These are phyloP conservation scores for Ogataea neopini DNA, from an alignment of 805 yeast genomes.

Conservation along the genomic window DNA sequence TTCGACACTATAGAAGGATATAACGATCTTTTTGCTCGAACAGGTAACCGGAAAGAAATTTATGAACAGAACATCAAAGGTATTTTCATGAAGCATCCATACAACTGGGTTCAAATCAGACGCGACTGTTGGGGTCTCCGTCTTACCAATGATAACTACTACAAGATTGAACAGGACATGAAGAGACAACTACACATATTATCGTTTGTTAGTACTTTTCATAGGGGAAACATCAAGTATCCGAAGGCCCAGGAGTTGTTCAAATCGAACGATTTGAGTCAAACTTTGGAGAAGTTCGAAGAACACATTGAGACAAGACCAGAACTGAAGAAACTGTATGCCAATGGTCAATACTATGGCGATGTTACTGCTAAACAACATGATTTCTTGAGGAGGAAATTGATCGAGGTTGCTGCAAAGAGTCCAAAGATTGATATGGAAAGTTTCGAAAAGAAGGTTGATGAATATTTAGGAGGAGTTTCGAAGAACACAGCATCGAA, in stretches of 20 bases:
- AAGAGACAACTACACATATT: constrained; percentile 13
- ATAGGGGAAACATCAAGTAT: constrained; percentile 16
- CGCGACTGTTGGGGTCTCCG: constrained; percentile 27
- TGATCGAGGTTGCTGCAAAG: constrained; percentile 21
- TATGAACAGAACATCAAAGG: constrained; percentile 16
- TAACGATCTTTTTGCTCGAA: constrained; percentile 26
- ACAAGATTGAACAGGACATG: constrained; percentile 21
- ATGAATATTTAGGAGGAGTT: constrained; percentile 17
- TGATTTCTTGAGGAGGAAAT: constrained; percentile 17
- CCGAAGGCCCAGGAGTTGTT: constrained; percentile 16
- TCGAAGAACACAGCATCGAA: constrained; percentile 31
- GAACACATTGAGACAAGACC: constrained; percentile 14
- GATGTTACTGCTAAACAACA: constrained; percentile 27
- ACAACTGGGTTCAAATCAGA: constrained; percentile 24
- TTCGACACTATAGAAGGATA: constrained; percentile 32
- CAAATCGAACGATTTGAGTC: constrained; percentile 18
- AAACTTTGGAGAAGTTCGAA: constrained; percentile 21
- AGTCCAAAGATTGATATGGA: constrained; percentile 25
- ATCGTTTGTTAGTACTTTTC: constrained; percentile 14
- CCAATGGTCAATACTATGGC: constrained; percentile 13
- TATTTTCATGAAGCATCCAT: constrained; percentile 14
- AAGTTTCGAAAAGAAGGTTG: constrained; percentile 19
- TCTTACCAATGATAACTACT: constrained; percentile 18
- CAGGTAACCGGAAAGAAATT: constrained; percentile 13
- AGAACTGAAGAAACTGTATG: constrained; percentile 9